Percentiles rank a stretch among this genome's conserved stretches.
These are phyloP conservation scores for Pyrus hybrid DNA, from an alignment of 331 rosid genomes.

Conservation along the genomic window DNA sequence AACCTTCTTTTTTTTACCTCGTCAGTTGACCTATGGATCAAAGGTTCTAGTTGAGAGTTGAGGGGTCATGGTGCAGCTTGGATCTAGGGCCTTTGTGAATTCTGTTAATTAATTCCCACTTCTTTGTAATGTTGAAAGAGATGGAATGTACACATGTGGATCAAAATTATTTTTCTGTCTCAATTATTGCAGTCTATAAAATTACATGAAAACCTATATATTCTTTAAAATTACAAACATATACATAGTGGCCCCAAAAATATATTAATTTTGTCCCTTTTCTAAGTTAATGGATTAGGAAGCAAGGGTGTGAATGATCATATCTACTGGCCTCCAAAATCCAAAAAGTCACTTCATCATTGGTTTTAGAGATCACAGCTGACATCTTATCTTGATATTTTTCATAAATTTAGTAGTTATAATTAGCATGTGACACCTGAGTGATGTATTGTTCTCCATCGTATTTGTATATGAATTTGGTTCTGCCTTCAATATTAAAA, in stretches of 20 bases:
- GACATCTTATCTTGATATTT: background rate
- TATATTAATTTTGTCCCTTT: background rate
- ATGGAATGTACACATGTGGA: background rate
- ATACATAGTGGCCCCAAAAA: background rate
- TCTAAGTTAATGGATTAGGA: background rate
- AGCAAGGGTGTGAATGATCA: background rate
- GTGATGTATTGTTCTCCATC: background rate
- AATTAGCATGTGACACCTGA: background rate
- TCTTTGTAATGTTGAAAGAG: conserved; percentile 1
- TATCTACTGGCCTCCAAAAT: background rate
- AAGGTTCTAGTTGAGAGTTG: background rate
- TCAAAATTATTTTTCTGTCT: background rate
- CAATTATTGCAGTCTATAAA: background rate
- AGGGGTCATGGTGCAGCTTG: background rate
- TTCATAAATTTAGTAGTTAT: background rate
- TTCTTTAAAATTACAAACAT: background rate
- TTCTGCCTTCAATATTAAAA: background rate
- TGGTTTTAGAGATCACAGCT: background rate
- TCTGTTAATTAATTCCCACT: background rate
- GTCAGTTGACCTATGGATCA: background rate
- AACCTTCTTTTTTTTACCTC: background rate
- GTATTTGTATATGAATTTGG: too few relatives aligned
- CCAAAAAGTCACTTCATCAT: background rate
- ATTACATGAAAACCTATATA: background rate
- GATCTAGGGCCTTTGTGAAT: background rate